A percentile compares a stretch with the other conserved stretches of the same genome.
These are phyloP conservation scores for Pseudonitzschia pungens DNA, from an alignment of 108 stramenopile genomes.

Conservation along the genomic window DNA sequence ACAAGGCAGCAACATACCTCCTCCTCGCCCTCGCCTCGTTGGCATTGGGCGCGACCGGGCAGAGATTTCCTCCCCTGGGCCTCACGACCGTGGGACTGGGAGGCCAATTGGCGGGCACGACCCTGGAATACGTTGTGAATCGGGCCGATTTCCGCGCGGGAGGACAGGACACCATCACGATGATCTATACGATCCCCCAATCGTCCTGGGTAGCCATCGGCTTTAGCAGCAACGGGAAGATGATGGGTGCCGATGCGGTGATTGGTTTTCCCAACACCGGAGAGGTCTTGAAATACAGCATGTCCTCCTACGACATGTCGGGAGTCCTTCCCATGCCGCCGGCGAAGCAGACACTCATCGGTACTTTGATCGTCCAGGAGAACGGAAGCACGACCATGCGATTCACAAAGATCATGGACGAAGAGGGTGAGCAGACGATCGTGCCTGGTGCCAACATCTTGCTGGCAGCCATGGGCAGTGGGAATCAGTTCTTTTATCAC, in stretches of 20 bases:
- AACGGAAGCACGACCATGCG: constrained; percentile 44
- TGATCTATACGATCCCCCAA: constrained; percentile 23
- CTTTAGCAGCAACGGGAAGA: constrained; percentile 29
- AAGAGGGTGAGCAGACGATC: constrained; percentile 52
- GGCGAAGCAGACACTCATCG: constrained; percentile 53
- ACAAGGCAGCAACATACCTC: not conserved
- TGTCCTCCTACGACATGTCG: constrained; percentile 24
- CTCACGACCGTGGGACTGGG: not conserved
- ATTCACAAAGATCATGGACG: constrained; percentile 63
- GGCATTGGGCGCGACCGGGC: not conserved
- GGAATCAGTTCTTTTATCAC: constrained; percentile 43
- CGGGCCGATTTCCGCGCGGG: constrained; percentile 19
- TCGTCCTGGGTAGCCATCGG: constrained; percentile 51
- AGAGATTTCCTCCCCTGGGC: not conserved
- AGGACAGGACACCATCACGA: constrained; percentile 31
- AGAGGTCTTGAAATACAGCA: constrained; percentile 46
- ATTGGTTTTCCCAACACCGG: constrained; percentile 53
- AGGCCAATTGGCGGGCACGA: constrained; percentile 13
- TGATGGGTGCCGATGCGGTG: constrained; percentile 54
- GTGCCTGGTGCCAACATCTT: constrained; percentile 40
- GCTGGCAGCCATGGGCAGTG: constrained; percentile 46
- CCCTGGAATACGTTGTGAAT: constrained; percentile 24
- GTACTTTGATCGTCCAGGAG: constrained; percentile 42
- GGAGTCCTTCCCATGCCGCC: constrained; percentile 38
- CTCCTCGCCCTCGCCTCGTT: not conserved